Evolutionary conservation across 1,139 yeast genomes (phyloP), one percentile per base, ranked within the genome.

Genomic region (Candida sanyaensis): DNA sequence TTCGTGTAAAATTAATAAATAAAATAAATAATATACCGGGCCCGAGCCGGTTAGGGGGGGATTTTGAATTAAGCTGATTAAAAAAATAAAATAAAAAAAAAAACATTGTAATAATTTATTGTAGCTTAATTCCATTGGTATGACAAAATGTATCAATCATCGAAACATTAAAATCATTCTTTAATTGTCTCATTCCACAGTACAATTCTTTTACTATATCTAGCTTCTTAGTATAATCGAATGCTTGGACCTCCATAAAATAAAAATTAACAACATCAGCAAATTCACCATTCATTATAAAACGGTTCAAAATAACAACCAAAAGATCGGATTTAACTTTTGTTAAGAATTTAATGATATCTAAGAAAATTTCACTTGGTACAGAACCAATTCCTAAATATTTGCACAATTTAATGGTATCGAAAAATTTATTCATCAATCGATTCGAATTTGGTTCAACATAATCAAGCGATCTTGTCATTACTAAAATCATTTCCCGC

Each of bases 321-420:
- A 74, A 61, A 7, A 57, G 48, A 5, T 63, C 66, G 12, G 68
- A 63, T 12, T 61, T 57, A 12, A 57, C 55, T 3, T 54, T 41
- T 0, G 71, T 59, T 48, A 74, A 64, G 33, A 72, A 58, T 26
- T 59, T 50, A 27, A 74, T 62, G 1, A 73, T 53, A 10, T 54
- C 55, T 10, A 52, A 43, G 38, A 75, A 63, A 42, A 68, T 66
- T 4, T 55, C 52, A 4, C 58, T 53, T 1, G 65, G 56, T 17
- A 73, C 51, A 12, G 53, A 48, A 21, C 51, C 56, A 42, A 63
- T 47, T 4, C 56, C 50, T 5, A 62, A 50, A 4, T 56, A 41
- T 43, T 63, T 62, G 50, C 69, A 64, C 28, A 67, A 60, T 34
- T 50, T 53, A 12, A 54, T 44, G 11, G 53, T 17, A 13, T 33